Conservation (phyloP, 2,329 filamentous ascomycete genomes). For the Colletotrichum filicis region DNA sequence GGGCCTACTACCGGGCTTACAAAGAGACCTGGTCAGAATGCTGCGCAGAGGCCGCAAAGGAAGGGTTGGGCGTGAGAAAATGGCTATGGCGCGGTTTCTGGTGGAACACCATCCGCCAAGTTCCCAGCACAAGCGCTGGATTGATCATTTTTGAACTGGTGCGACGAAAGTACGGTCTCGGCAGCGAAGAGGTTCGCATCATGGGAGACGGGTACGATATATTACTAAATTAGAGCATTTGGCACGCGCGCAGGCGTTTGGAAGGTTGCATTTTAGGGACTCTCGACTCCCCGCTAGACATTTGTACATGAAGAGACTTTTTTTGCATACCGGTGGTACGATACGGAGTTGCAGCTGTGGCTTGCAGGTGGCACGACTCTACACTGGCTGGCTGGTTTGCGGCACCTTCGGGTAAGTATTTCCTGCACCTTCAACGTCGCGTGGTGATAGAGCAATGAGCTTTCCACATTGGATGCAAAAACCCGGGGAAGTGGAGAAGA, state of each 20-base stretch:
- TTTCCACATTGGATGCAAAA: not conserved
- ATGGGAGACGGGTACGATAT: slow-evolving; percentile 79
- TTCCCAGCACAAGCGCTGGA: slow-evolving; percentile 81
- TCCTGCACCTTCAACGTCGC: not conserved
- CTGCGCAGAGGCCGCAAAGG: slow-evolving; percentile 62
- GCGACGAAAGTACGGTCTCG: slow-evolving; percentile 75
- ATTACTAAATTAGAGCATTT: slow-evolving; percentile 58
- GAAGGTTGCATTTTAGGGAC: not conserved
- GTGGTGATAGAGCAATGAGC: not conserved
- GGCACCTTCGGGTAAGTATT: slow-evolving; percentile 13
- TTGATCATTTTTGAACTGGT: slow-evolving; percentile 84
- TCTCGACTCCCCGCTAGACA: slow-evolving; percentile 14
- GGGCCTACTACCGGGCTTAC: slow-evolving; percentile 78
- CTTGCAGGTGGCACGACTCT: not conserved
- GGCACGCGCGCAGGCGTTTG: slow-evolving; percentile 13
- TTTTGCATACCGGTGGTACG: not conserved
- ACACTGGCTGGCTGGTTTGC: not conserved
- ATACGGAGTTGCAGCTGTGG: not conserved
- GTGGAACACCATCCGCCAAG: slow-evolving; percentile 77
- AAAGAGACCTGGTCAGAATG: slow-evolving; percentile 74
- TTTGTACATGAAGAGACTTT: slow-evolving; percentile 14
- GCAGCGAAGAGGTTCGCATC: slow-evolving; percentile 71
- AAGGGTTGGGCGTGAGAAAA: slow-evolving; percentile 65
- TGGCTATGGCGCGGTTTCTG: slow-evolving; percentile 81
- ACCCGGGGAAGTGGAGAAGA: slow-evolving; percentile 17